Evolutionary conservation across 2,329 filamentous ascomycete species (phyloP).

Genomic region (Orbilia brochopaga): DNA sequence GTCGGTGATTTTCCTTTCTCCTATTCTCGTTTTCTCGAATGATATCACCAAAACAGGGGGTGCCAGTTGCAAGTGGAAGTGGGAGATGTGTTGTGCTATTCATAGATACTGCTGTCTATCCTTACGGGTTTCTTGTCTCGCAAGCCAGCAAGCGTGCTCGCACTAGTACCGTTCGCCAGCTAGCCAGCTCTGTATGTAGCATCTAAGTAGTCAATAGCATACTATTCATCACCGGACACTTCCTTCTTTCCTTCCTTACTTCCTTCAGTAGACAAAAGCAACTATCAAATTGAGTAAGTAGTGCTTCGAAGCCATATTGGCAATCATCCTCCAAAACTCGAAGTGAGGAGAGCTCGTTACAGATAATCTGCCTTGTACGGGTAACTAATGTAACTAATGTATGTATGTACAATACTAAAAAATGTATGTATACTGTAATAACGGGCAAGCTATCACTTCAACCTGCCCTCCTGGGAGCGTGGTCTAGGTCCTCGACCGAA

Average conservation of each 20-base stretch:
- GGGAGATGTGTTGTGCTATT: constrained; percentile 1
- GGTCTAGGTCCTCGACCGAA: constrained; percentile 23
- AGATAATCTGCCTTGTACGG: constrained; percentile 6
- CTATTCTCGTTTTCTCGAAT: no score
- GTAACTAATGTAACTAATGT: no score
- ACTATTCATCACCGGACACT: neutral
- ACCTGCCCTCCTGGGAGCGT: constrained; percentile 32
- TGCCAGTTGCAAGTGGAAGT: no score
- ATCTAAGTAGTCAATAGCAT: no score
- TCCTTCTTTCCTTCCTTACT: neutral
- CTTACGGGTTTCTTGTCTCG: neutral
- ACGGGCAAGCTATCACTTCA: constrained; percentile 15
- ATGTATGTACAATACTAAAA: no score
- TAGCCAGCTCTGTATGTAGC: no score
- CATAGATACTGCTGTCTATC: neutral
- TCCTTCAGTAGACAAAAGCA: no score
- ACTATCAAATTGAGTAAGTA: no score
- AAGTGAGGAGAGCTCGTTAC: neutral
- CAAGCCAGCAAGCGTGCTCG: neutral
- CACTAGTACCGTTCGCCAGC: neutral
- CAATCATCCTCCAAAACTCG: neutral
- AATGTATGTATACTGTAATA: neutral
- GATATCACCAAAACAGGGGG: constrained; percentile 2
- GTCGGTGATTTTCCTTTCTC: neutral
- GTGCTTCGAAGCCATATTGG: no score